Evolutionary conservation across 1,139 yeast genomes (phyloP).

Genomic region (Hyphopichia buzzinii): DNA sequence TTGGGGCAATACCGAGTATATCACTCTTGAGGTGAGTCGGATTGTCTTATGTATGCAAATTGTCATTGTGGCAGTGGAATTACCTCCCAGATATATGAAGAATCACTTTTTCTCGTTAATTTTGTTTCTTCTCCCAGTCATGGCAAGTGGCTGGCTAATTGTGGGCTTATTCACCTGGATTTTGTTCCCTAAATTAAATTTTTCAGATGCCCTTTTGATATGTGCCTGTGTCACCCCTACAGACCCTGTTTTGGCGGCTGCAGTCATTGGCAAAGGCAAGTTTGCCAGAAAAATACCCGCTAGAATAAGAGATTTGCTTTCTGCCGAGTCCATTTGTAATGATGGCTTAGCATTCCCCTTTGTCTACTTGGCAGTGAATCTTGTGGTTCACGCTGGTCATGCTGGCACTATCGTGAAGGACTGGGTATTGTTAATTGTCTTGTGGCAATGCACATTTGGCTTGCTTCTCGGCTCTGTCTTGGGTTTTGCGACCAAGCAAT

Average conservation of each 20-base stretch:
- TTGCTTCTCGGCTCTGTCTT: slow-evolving; percentile 70
- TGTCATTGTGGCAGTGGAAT: slow-evolving; percentile 95
- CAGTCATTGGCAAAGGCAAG: slow-evolving; percentile 96
- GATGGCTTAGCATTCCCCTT: slow-evolving; percentile 99
- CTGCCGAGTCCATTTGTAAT: slow-evolving; percentile 96
- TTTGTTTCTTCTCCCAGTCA: slow-evolving; percentile 79
- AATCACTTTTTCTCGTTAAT: slow-evolving; percentile 86
- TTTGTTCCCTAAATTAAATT: slow-evolving; percentile 77
- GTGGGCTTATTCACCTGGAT: slow-evolving; percentile 86
- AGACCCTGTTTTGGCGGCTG: slow-evolving; percentile 96
- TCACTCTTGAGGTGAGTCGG: slow-evolving; percentile 86
- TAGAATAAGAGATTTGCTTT: slow-evolving; percentile 80
- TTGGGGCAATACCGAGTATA: slow-evolving; percentile 89
- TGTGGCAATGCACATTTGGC: slow-evolving; percentile 89
- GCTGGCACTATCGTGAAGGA: slow-evolving; percentile 72
- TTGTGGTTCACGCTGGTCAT: slow-evolving; percentile 66
- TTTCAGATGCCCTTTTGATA: slow-evolving; percentile 73
- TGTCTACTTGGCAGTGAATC: slow-evolving; percentile 68
- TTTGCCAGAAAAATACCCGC: slow-evolving; percentile 98
- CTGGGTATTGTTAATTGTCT: slow-evolving; percentile 77
- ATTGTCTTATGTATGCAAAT: slow-evolving; percentile 89
- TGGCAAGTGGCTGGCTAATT: slow-evolving; percentile 92
- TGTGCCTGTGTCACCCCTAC: slow-evolving; percentile 97
- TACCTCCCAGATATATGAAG: slow-evolving; percentile 90
- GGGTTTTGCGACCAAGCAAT: slow-evolving; percentile 73